Conservation (phyloP, 257 asterid genomes). For the Gentiana macrophylla region DNA sequence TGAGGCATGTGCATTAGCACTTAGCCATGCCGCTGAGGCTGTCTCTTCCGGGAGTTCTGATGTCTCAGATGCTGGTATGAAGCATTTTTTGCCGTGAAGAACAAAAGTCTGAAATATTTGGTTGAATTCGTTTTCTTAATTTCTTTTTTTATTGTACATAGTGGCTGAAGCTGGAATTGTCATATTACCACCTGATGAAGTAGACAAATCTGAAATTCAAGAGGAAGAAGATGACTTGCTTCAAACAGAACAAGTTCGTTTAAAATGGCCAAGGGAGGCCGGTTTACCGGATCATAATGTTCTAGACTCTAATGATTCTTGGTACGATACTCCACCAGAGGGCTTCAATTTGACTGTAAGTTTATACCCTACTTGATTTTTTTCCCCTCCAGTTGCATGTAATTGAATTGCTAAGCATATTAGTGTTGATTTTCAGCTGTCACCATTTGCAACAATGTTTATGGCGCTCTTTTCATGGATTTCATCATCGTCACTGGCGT, state of each 20-base stretch:
- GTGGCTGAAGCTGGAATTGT: slow-evolving; percentile 74
- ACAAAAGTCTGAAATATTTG: not conserved
- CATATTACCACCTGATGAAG: slow-evolving; percentile 44
- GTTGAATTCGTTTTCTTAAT: slow-evolving; percentile 12
- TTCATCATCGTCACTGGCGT: slow-evolving; percentile 83
- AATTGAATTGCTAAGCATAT: slow-evolving; percentile 4
- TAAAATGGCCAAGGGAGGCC: slow-evolving; percentile 70
- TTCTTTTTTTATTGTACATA: slow-evolving; percentile 21
- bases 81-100: not conserved
- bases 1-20: slow-evolving; percentile 85
- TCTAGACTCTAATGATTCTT: slow-evolving; percentile 63
- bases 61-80: slow-evolving; percentile 66
- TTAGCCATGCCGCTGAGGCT: slow-evolving; percentile 72
- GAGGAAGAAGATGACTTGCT: slow-evolving; percentile 33
- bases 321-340: slow-evolving; percentile 76
- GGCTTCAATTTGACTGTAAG: slow-evolving; percentile 65
- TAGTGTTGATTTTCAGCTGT: slow-evolving; percentile 38
- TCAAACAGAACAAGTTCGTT: slow-evolving; percentile 32
- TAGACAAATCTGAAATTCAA: slow-evolving; percentile 25
- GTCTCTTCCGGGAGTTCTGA: slow-evolving; percentile 60
- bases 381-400: not conserved
- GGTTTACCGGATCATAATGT: slow-evolving; percentile 46
- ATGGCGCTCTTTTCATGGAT: slow-evolving; percentile 79
- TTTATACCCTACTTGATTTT: slow-evolving; percentile 9
- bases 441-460: slow-evolving; percentile 83